Evolutionary conservation across 2,329 filamentous ascomycete species (phyloP).

Genomic region (Monilinia fructigena): DNA sequence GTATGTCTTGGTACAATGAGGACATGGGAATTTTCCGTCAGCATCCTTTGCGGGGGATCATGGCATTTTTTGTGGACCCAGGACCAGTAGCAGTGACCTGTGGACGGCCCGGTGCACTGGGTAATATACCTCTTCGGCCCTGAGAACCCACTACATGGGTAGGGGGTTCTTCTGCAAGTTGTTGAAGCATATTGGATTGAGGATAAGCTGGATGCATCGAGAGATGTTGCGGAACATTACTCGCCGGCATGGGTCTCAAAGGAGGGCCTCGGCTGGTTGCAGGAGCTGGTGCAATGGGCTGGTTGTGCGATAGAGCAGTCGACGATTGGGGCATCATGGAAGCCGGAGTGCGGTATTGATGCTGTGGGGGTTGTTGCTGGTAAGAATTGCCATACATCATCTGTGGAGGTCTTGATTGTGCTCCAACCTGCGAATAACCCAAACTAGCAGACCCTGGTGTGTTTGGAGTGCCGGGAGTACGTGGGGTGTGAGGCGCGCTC

Average conservation of each 20-base stretch:
- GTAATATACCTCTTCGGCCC: constrained; percentile 85
- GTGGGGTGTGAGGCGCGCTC: constrained; percentile 53
- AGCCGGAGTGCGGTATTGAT: constrained; percentile 53
- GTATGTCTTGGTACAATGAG: constrained; percentile 97
- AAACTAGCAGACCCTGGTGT: constrained; percentile 57
- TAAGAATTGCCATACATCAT: constrained; percentile 37
- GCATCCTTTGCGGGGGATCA: constrained; percentile 93
- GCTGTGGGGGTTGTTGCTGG: constrained; percentile 30
- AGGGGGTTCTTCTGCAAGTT: constrained; percentile 61
- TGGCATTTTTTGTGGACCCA: constrained; percentile 70
- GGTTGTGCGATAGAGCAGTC: constrained; percentile 66
- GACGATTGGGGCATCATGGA: constrained; percentile 67
- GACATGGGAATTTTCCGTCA: constrained; percentile 96
- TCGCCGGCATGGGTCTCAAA: constrained; percentile 66
- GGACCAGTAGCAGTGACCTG: constrained; percentile 71
- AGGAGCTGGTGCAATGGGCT: constrained; percentile 73
- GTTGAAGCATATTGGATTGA: constrained; percentile 56
- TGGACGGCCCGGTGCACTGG: constrained; percentile 83
- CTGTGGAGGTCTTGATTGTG: constrained; percentile 33
- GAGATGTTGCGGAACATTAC: constrained; percentile 52
- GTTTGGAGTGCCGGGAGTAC: constrained; percentile 62
- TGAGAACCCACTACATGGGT: constrained; percentile 95
- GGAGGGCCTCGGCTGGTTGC: constrained; percentile 52
- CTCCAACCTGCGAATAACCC: constrained; percentile 56
- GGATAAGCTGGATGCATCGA: constrained; percentile 56